Conservation (phyloP, 805 yeast species). For the Vanderwaltozyma tropicalis region DNA sequence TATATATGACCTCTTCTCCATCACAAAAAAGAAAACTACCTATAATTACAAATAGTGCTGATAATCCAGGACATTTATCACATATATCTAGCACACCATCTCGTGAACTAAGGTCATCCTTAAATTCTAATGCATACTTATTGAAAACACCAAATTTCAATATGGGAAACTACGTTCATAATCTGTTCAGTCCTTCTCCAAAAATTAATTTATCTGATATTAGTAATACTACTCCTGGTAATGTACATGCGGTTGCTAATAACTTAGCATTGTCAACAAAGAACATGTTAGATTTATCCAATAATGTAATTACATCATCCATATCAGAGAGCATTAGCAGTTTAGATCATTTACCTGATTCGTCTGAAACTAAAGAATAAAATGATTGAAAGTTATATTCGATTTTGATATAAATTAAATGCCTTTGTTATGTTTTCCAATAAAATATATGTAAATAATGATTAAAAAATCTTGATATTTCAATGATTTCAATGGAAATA, state of each 20-base stretch:
- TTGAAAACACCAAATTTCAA: conserved; percentile 26
- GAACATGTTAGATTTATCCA: too few species aligned
- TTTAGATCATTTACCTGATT: too few species aligned
- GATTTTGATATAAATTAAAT: too few species aligned
- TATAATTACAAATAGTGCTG: background rate
- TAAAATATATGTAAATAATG: too few species aligned
- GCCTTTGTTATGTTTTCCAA: too few species aligned
- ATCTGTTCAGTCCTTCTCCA: conserved; percentile 29
- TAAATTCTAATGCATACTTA: conserved; percentile 6
- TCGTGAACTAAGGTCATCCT: conserved; percentile 13
- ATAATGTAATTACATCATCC: too few species aligned
- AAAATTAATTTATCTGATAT: conserved; percentile 9
- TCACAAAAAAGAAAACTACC: conserved; percentile 11
- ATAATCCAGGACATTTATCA: background rate
- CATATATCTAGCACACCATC: conserved; percentile 24
- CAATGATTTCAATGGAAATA: too few species aligned
- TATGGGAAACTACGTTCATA: conserved; percentile 31
- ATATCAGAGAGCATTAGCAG: too few species aligned
- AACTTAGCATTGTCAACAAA: too few species aligned
- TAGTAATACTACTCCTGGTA: background rate
- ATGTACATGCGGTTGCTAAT: background rate
- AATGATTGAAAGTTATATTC: too few species aligned
- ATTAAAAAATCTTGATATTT: too few species aligned
- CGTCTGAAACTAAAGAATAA: too few species aligned
- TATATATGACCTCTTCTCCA: conserved; percentile 9